phyloP scores from a whole-genome alignment of 257 asterid species.

The Solanum peruvianum region DNA sequence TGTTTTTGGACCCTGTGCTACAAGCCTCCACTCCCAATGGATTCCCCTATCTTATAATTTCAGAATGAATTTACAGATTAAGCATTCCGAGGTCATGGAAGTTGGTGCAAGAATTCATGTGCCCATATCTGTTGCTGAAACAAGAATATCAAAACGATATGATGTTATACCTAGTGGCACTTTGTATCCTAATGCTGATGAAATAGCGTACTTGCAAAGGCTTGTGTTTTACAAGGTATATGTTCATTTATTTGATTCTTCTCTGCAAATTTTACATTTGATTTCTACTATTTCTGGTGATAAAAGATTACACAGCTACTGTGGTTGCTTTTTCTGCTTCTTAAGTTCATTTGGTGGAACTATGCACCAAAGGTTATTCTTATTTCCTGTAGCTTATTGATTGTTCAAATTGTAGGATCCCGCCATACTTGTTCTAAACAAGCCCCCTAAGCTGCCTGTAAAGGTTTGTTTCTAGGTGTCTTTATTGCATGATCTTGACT shows the following conservation, averaged over 20 bases:
- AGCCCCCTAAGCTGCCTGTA: conserved; percentile 91
- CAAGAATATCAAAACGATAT: conserved; percentile 67
- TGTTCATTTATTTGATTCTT: background rate
- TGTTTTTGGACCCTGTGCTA: background rate
- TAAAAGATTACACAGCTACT: background rate
- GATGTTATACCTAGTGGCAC: conserved; percentile 85
- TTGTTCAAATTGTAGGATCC: conserved; percentile 54
- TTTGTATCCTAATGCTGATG: conserved; percentile 86
- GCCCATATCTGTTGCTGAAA: conserved; percentile 70
- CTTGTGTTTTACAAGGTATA: conserved; percentile 77
- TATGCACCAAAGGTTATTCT: background rate
- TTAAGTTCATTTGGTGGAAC: background rate
- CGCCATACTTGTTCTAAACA: conserved; percentile 71
- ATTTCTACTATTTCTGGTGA: background rate
- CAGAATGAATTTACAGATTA: conserved; percentile 37
- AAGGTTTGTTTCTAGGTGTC: conserved; percentile 39
- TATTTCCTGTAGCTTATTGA: background rate
- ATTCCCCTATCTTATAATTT: background rate
- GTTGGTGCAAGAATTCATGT: conserved; percentile 49
- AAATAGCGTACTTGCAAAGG: conserved; percentile 71
- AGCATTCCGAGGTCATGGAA: conserved; percentile 59
- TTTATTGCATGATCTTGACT: background rate
- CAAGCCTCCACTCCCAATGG: background rate
- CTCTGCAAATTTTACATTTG: background rate
- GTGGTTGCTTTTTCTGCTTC: background rate